Percentiles rank a stretch among this genome's conserved stretches.
Conservation (phyloP, 2,329 filamentous ascomycete species). For the Botrytis elliptica region DNA sequence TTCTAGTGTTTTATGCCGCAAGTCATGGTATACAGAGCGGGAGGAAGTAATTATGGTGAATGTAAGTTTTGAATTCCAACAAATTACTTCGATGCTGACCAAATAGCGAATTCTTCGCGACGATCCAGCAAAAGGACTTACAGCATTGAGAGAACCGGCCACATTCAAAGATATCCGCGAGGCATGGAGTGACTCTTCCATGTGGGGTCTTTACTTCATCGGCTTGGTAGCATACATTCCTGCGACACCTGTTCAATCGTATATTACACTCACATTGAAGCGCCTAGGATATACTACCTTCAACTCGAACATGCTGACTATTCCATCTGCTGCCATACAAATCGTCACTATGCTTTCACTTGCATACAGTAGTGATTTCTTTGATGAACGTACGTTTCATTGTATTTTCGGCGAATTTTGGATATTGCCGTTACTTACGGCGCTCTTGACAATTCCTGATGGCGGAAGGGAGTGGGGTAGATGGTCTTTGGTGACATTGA, state of each 20-base stretch:
- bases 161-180: conserved; percentile 47
- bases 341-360: conserved; percentile 42
- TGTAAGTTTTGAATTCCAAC: background rate
- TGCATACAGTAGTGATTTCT: conserved; percentile 48
- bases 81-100: background rate
- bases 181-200: conserved; percentile 50
- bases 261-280: conserved; percentile 33
- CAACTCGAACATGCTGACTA: conserved; percentile 47
- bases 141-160: conserved; percentile 52
- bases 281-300: conserved; percentile 41
- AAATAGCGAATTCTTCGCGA: conserved; percentile 52
- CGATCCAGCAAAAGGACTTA: conserved; percentile 48
- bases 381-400: conserved; percentile 41
- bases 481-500: conserved; percentile 26
- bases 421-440: conserved; percentile 41
- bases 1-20: background rate
- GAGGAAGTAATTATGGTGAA: conserved; percentile 65
- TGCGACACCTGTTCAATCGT: conserved; percentile 25
- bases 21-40: conserved; percentile 55
- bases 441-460: conserved; percentile 15
- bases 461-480: conserved; percentile 29
- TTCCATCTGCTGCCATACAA: conserved; percentile 46
- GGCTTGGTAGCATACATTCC: conserved; percentile 39
- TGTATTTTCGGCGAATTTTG: conserved; percentile 42
- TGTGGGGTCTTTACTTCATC: conserved; percentile 51